Evolutionary conservation across 176 grass and related monocot species (phyloP).

Genomic region (Bolboschoenus planiculmis): DNA sequence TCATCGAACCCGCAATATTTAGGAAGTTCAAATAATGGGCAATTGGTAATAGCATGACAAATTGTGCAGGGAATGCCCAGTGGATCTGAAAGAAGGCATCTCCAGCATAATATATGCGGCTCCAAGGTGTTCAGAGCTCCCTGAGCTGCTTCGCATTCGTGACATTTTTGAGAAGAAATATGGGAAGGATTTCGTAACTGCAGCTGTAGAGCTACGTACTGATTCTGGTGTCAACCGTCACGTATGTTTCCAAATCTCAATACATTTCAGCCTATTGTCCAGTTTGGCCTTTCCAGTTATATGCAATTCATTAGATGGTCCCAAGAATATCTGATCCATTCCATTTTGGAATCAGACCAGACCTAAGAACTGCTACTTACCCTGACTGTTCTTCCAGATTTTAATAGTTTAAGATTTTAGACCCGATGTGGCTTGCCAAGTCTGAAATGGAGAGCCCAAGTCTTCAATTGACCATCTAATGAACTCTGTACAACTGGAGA

Average conservation of each 20-base stretch:
- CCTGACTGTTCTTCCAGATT: background rate
- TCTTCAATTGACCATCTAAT: background rate
- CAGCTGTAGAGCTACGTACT: slow-evolving; percentile 64
- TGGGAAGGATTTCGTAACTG: slow-evolving; percentile 81
- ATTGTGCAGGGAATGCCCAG: slow-evolving; percentile 64
- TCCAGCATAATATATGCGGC: slow-evolving; percentile 90
- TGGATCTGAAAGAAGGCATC: slow-evolving; percentile 96
- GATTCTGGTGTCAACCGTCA: slow-evolving; percentile 77
- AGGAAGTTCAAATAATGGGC: background rate
- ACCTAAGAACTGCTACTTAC: background rate
- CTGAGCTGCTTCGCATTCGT: slow-evolving; percentile 68
- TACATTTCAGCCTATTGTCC: background rate
- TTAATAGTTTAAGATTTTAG: background rate
- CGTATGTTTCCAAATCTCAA: slow-evolving; percentile 37
- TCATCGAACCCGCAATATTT: background rate
- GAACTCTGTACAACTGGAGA: background rate
- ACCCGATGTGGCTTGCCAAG: background rate
- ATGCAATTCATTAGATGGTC: background rate
- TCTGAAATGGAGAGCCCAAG: background rate
- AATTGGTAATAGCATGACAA: background rate
- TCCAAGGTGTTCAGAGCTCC: slow-evolving; percentile 91
- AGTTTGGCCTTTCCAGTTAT: background rate
- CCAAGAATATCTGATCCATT: background rate
- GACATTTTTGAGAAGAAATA: slow-evolving; percentile 93
- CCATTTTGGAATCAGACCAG: background rate